phyloP scores from a whole-genome alignment of 352 stramenopile species.

The Phytophthora pluvialis region DNA sequence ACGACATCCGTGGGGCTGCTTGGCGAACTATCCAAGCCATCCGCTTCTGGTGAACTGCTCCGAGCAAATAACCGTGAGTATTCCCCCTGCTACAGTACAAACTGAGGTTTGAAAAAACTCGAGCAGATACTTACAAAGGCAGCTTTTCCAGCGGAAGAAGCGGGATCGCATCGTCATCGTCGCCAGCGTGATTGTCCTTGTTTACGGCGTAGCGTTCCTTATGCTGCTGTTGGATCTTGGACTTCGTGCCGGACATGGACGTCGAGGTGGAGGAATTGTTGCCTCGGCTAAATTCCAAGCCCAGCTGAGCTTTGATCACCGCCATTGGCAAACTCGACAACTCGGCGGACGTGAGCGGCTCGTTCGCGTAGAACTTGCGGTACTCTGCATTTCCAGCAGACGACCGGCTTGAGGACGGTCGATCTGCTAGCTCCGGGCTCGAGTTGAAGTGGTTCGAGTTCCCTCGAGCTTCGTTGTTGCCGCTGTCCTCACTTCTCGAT shows the following conservation, averaged over 20 bases:
- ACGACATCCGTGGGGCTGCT: constrained; percentile 14
- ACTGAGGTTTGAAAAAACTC: neutral
- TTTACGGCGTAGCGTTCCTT: constrained; percentile 25
- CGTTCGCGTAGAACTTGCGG: constrained; percentile 76
- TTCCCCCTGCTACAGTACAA: neutral
- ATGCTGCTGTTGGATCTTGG: constrained; percentile 30
- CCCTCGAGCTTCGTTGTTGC: constrained; percentile 25
- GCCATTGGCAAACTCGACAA: constrained; percentile 73
- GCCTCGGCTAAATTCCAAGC: constrained; percentile 53
- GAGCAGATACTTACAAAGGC: constrained; percentile 36
- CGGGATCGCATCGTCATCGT: constrained; percentile 65
- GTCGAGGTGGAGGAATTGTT: constrained; percentile 5
- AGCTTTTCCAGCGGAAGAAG: constrained; percentile 62
- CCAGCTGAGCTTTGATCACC: constrained; percentile 77
- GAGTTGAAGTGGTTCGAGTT: constrained; percentile 7
- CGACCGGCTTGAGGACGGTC: constrained; percentile 14
- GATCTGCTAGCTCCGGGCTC: constrained; percentile 27
- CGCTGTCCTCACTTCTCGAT: constrained; percentile 6
- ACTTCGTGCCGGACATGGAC: constrained; percentile 17
- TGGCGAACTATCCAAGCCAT: constrained; percentile 23
- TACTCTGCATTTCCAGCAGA: constrained; percentile 21
- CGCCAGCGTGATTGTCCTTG: constrained; percentile 51
- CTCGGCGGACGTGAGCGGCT: constrained; percentile 66
- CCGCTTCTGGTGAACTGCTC: constrained; percentile 32
- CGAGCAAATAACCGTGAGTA: constrained; percentile 11